phyloP scores from a whole-genome alignment of 2,329 filamentous ascomycete genomes.

The Cadophora sp. region DNA sequence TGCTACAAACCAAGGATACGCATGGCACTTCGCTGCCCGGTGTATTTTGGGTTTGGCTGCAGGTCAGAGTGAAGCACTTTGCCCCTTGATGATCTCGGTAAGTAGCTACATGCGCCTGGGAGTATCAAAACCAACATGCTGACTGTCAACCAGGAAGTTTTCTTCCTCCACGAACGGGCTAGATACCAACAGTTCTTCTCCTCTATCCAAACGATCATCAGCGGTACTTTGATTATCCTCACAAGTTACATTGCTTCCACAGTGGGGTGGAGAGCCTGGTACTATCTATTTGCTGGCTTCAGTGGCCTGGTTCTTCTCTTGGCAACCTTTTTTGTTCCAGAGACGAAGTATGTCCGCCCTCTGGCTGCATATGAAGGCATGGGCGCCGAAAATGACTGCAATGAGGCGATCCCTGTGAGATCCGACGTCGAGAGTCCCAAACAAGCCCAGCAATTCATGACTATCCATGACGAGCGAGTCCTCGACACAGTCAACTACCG shows the following conservation, averaged over 20 bases:
- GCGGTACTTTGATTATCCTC: slow-evolving; percentile 49
- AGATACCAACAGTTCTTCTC: slow-evolving; percentile 20
- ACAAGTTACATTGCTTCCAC: slow-evolving; percentile 47
- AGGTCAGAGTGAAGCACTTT: slow-evolving; percentile 47
- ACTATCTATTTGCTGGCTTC: slow-evolving; percentile 49
- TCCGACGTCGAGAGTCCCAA: slow-evolving; percentile 3
- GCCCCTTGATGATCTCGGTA: slow-evolving; percentile 29
- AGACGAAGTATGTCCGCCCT: slow-evolving; percentile 21
- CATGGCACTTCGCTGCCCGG: slow-evolving; percentile 48
- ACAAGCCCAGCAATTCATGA: not conserved
- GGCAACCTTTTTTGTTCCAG: slow-evolving; percentile 16
- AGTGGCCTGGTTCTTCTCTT: slow-evolving; percentile 46
- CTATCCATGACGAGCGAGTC: not conserved
- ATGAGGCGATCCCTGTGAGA: not conserved
- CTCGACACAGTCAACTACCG: slow-evolving; percentile 10
- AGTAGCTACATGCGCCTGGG: not conserved
- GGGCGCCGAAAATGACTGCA: not conserved
- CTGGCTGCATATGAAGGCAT: slow-evolving; percentile 18
- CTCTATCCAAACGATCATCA: slow-evolving; percentile 48
- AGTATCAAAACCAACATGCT: slow-evolving; percentile 40
- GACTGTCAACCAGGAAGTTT: slow-evolving; percentile 49
- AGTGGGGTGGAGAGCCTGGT: slow-evolving; percentile 49
- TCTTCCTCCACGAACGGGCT: slow-evolving; percentile 50
- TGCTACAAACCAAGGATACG: slow-evolving; percentile 45
- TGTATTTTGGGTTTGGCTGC: slow-evolving; percentile 49